Conservation (phyloP, 1,284 basidiomycete species). For the Blastosporella zonata region DNA sequence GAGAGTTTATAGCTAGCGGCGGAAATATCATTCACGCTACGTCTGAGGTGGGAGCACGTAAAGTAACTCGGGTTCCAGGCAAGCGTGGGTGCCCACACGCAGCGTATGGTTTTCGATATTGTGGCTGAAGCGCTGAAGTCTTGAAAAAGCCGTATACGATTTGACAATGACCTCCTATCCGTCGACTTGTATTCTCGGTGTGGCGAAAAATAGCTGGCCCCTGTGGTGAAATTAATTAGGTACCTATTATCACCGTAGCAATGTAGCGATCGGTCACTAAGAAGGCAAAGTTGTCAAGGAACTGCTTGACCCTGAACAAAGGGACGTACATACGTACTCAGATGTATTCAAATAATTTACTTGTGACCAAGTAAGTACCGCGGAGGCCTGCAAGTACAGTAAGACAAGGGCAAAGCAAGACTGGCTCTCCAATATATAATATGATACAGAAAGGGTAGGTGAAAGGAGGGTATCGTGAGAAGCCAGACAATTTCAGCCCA, state of each 20-base stretch:
- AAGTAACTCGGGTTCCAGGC: neutral
- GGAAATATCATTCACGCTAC: neutral
- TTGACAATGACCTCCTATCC: neutral
- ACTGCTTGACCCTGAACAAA: slow-evolving; percentile 10
- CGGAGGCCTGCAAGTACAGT: too few relatives aligned
- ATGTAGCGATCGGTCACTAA: too few relatives aligned
- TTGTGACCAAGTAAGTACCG: too few relatives aligned
- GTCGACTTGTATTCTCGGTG: neutral
- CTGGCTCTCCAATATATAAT: too few relatives aligned
- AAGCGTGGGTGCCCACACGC: neutral
- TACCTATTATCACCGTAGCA: neutral
- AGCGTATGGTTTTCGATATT: neutral
- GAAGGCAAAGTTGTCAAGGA: neutral
- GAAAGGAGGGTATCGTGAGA: too few relatives aligned
- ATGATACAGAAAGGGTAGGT: too few relatives aligned
- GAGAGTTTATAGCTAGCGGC: neutral
- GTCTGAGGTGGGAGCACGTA: neutral
- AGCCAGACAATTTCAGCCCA: neutral
- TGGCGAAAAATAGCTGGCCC: neutral
- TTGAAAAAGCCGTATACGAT: too few relatives aligned
- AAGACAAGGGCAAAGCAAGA: too few relatives aligned
- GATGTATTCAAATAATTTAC: too few relatives aligned
- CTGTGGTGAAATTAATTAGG: neutral
- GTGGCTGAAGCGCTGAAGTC: neutral
- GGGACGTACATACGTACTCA: neutral